A percentile compares a stretch with the other conserved stretches of the same genome.
phyloP scores from a whole-genome alignment of 2,329 filamentous ascomycete genomes.

The Botrytis porri region DNA sequence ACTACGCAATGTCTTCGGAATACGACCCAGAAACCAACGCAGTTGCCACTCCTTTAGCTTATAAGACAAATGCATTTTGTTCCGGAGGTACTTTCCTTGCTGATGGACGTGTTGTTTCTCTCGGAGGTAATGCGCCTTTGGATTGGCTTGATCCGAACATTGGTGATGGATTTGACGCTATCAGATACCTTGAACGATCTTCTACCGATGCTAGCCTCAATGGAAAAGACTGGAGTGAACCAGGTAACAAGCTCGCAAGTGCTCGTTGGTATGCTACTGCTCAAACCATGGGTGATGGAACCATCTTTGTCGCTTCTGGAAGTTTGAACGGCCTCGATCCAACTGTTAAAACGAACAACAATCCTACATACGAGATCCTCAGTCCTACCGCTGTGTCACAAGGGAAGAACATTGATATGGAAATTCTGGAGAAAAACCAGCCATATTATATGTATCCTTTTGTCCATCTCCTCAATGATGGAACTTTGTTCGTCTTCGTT shows the following conservation, averaged over 20 bases:
- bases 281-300: conserved; percentile 56
- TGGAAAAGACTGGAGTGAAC: conserved; percentile 52
- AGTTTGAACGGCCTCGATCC: conserved; percentile 57
- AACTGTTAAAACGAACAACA: conserved; percentile 54
- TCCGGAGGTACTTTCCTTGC: conserved; percentile 57
- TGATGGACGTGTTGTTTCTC: conserved; percentile 52
- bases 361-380: conserved; percentile 62
- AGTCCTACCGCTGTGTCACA: conserved; percentile 46
- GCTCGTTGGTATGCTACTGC: conserved; percentile 60
- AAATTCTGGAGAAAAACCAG: conserved; percentile 55
- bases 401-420: conserved; percentile 49
- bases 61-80: conserved; percentile 60
- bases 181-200: conserved; percentile 53
- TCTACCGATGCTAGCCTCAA: conserved; percentile 46
- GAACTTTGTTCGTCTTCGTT: conserved; percentile 55
- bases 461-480: conserved; percentile 55
- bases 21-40: conserved; percentile 52
- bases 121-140: conserved; percentile 58
- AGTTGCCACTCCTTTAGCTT: conserved; percentile 45
- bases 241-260: conserved; percentile 51
- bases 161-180: conserved; percentile 55
- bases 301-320: conserved; percentile 58
- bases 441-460: conserved; percentile 66
- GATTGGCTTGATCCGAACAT: conserved; percentile 55
- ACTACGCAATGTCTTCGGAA: conserved; percentile 58